Conservation (phyloP, 306 rosid genomes). For the Glycine soja region DNA sequence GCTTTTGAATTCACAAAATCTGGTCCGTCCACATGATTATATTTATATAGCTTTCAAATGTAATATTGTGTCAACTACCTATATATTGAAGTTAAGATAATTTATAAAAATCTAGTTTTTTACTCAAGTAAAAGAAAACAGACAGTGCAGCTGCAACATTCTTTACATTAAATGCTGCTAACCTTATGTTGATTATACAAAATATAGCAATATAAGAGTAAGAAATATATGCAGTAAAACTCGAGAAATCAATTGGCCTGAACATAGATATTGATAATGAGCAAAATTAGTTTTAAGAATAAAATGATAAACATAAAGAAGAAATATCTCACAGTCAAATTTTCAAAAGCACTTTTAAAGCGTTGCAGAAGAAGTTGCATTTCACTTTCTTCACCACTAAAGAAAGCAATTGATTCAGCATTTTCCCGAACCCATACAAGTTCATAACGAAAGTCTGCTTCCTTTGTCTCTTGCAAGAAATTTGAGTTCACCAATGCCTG, state of each 20-base stretch:
- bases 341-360: slow-evolving; percentile 90
- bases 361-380: slow-evolving; percentile 92
- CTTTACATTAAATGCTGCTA: slow-evolving; percentile 11
- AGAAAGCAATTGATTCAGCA: slow-evolving; percentile 97
- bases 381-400: slow-evolving; percentile 90
- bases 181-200: neutral
- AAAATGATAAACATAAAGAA: slow-evolving; percentile 28
- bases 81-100: slow-evolving; percentile 21
- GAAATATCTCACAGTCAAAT: slow-evolving; percentile 70
- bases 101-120: slow-evolving; percentile 3
- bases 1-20: slow-evolving; percentile 14
- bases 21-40: neutral
- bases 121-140: slow-evolving; percentile 16
- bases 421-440: slow-evolving; percentile 96
- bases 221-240: slow-evolving; percentile 10
- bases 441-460: slow-evolving; percentile 98
- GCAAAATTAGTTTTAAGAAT: slow-evolving; percentile 8
- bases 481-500: slow-evolving; percentile 88
- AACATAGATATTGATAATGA: slow-evolving; percentile 15
- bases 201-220: slow-evolving; percentile 11
- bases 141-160: neutral
- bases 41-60: slow-evolving; percentile 41
- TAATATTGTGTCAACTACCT: slow-evolving; percentile 14
- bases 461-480: slow-evolving; percentile 98
- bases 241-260: slow-evolving; percentile 5